Percentiles rank a stretch among this genome's conserved stretches.
Evolutionary conservation across 2,329 filamentous ascomycete genomes (phyloP).

Genomic region (Alternaria arbusti): DNA sequence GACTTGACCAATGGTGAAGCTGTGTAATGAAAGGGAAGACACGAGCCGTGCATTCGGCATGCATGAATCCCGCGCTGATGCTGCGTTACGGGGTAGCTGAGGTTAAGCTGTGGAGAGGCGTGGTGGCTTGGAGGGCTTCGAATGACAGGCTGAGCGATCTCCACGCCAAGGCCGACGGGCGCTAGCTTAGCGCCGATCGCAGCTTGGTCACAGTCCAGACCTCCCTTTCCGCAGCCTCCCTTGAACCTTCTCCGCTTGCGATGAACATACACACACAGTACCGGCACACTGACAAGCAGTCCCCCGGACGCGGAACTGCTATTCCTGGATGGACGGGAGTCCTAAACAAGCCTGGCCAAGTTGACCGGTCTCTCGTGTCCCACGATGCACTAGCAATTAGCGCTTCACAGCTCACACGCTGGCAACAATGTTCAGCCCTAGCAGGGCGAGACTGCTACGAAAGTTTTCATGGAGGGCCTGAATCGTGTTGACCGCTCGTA

Average conservation of each 20-base stretch:
- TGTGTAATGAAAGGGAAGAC: not conserved
- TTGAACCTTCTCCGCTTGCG: not conserved
- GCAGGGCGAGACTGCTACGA: not conserved
- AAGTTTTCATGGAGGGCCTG: not conserved
- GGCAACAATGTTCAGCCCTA: not conserved
- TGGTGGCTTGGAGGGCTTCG: conserved; percentile 1
- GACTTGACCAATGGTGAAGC: not conserved
- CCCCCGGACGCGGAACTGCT: not conserved
- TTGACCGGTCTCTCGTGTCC: conserved; percentile 15
- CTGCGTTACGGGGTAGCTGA: not conserved
- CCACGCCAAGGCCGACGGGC: conserved; percentile 1
- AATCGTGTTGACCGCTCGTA: not conserved
- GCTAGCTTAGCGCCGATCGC: conserved; percentile 7
- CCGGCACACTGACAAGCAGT: not conserved
- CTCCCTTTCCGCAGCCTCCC: conserved; percentile 1
- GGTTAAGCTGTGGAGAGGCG: not conserved
- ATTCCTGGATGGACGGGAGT: conserved; percentile 6
- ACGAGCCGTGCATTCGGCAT: not conserved
- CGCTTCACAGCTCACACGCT: not conserved
- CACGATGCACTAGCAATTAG: conserved; percentile 1
- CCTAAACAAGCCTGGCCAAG: not conserved
- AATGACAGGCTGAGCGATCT: conserved; percentile 1
- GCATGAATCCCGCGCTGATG: not conserved
- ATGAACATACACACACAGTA: not conserved
- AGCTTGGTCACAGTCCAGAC: conserved; percentile 7